phyloP scores from a whole-genome alignment of 805 yeast species.

The Brettanomyces custersianus region DNA sequence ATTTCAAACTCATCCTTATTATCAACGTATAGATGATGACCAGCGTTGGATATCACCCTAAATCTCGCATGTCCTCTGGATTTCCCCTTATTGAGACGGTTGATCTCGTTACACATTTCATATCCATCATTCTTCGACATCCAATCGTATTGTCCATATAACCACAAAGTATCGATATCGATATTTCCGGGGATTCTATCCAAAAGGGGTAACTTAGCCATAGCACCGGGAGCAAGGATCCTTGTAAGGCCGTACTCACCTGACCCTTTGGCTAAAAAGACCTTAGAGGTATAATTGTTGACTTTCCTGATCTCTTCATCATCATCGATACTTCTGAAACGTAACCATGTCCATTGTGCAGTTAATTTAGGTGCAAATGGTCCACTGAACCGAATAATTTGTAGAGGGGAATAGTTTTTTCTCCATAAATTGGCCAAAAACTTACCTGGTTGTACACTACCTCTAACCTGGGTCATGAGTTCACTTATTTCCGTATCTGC shows the following conservation, averaged over 20 bases:
- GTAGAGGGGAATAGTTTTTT: conserved; percentile 45
- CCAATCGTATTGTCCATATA: conserved; percentile 67
- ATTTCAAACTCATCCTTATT: conserved; percentile 29
- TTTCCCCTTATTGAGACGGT: conserved; percentile 10
- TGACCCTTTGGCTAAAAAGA: conserved; percentile 46
- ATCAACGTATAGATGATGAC: conserved; percentile 49
- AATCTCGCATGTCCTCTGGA: conserved; percentile 20
- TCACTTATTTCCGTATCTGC: conserved; percentile 1
- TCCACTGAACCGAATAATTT: conserved; percentile 39
- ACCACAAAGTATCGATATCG: conserved; percentile 41
- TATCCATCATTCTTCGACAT: conserved; percentile 57
- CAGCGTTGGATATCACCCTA: conserved; percentile 34
- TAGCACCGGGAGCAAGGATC: conserved; percentile 48
- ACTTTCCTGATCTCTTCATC: conserved; percentile 28
- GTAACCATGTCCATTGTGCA: conserved; percentile 45
- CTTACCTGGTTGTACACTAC: conserved; percentile 26
- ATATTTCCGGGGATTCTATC: conserved; percentile 39
- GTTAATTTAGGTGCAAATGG: conserved; percentile 45
- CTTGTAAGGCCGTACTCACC: conserved; percentile 61
- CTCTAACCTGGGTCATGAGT: conserved; percentile 19
- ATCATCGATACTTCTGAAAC: conserved; percentile 28
- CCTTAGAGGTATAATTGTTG: conserved; percentile 46
- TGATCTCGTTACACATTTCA: conserved; percentile 29
- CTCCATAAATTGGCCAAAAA: conserved; percentile 41
- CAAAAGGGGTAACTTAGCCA: conserved; percentile 46